Percentiles rank a stretch among this genome's conserved stretches.
Conservation (phyloP, 139 green algal genomes). For the Nannochloris sp. region DNA sequence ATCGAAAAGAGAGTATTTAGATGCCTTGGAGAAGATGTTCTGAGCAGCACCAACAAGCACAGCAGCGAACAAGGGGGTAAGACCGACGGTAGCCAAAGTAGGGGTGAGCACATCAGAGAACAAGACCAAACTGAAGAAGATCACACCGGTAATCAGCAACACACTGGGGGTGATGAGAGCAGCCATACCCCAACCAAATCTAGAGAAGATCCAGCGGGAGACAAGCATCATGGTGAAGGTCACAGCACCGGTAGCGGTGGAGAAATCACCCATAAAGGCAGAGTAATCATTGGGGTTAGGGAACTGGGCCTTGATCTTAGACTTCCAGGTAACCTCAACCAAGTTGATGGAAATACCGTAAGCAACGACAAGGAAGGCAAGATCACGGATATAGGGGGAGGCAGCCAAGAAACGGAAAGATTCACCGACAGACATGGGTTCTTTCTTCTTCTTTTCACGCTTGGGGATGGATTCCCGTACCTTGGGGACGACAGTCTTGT, state of each 20-base stretch:
- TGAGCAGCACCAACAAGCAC: conserved; percentile 94
- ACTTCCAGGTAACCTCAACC: conserved; percentile 99
- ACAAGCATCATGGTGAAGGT: conserved; percentile 98
- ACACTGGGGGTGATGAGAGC: conserved; percentile 94
- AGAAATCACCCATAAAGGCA: conserved; percentile 88
- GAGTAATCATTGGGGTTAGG: conserved; percentile 95
- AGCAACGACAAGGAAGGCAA: conserved; percentile 89
- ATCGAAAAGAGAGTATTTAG: conserved; percentile 99
- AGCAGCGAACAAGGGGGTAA: conserved; percentile 92
- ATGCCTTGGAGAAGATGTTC: conserved; percentile 97
- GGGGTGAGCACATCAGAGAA: conserved; percentile 66
- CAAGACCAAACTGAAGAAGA: conserved; percentile 96
- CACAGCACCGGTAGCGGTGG: conserved; percentile 66
- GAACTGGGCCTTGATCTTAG: conserved; percentile 99
- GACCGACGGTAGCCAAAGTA: conserved; percentile 64
- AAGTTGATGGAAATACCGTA: conserved; percentile 99
- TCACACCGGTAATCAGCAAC: conserved; percentile 87
- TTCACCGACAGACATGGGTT: conserved; percentile 89
- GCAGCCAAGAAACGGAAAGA: conserved; percentile 89
- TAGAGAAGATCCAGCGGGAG: conserved; percentile 89
- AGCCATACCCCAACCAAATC: conserved; percentile 93
- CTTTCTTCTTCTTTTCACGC: conserved; percentile 87
- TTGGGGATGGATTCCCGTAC: conserved; percentile 32
- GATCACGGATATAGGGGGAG: conserved; percentile 91
- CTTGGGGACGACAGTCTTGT: conserved; percentile 75